These are phyloP conservation scores for Aspergillus aculeatinus DNA, from an alignment of 2,329 filamentous ascomycete species.

Conservation along the genomic window DNA sequence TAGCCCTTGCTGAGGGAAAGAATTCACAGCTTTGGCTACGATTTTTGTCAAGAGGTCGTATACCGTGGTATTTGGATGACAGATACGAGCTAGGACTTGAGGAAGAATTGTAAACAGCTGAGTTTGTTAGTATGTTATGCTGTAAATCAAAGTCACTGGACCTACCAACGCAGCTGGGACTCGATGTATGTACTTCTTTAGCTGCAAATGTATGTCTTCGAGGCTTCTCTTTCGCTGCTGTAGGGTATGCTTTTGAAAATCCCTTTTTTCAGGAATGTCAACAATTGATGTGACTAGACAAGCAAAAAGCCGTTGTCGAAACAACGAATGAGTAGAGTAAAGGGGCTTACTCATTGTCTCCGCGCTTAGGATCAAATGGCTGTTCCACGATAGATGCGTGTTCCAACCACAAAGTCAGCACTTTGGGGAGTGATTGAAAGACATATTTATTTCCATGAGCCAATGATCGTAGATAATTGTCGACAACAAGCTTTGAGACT, in stretches of 20 bases:
- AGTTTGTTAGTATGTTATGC: slow-evolving; percentile 9
- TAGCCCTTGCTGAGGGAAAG: slow-evolving; percentile 85
- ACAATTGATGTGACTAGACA: slow-evolving; percentile 2
- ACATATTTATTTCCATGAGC: slow-evolving; percentile 91
- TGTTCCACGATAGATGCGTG: slow-evolving; percentile 74
- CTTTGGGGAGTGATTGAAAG: slow-evolving; percentile 87
- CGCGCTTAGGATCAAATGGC: slow-evolving; percentile 51
- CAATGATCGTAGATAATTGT: slow-evolving; percentile 87
- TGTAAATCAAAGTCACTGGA: not conserved
- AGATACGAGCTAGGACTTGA: slow-evolving; percentile 94
- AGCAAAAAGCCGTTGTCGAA: not conserved
- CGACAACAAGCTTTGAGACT: slow-evolving; percentile 81
- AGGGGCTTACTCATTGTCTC: slow-evolving; percentile 43
- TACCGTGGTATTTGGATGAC: slow-evolving; percentile 75
- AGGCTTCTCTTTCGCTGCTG: slow-evolving; percentile 63
- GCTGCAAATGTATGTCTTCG: slow-evolving; percentile 66
- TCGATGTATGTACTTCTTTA: slow-evolving; percentile 72
- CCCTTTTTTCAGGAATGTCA: slow-evolving; percentile 24
- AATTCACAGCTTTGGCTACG: slow-evolving; percentile 78
- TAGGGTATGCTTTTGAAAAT: slow-evolving; percentile 49
- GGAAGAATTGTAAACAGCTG: slow-evolving; percentile 67
- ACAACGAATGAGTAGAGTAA: not conserved
- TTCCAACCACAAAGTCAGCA: slow-evolving; percentile 92
- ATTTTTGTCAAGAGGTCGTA: slow-evolving; percentile 75
- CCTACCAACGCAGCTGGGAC: slow-evolving; percentile 48